Evolutionary conservation across 2,329 filamentous ascomycete genomes (phyloP), one percentile per base, ranked within the genome.

Genomic region (Rutstroemia sp.): DNA sequence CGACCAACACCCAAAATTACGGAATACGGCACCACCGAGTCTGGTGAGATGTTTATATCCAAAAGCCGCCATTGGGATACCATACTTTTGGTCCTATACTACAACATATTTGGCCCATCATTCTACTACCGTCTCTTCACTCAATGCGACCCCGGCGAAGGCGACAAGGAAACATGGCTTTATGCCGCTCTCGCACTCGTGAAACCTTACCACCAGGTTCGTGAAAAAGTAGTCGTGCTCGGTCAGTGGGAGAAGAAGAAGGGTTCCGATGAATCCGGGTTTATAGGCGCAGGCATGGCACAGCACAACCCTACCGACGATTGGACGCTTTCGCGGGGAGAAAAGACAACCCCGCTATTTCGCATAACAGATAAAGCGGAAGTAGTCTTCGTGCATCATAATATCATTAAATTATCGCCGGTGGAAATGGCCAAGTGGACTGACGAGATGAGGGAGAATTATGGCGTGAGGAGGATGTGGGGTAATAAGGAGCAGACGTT

Each of bases 111-210:
- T 63, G 76, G 76, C 1, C 73, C 75, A 4, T 61, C 67, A 0
- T 70, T 71, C 52, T 78, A 75, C 60, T 78, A 77, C 58, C 69
- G 71, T 0, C 64, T 78, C 0, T 67, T 76, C 8, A 73, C 71
- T 4, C 75, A 77, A 62, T 56, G 48, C 21, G 75, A 70, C 5
- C 67, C 71, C 0, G 76, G 76, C 10, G 69, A 77, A 63, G 76
- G 76, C 30, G 76, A 78, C 65, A 78, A 78, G 60, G 76, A 78
- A 61, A 78, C 76, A 0, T 78, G 78, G 62, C 63, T 76, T 12
- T 70, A 73, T 14, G 75, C 75, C 5, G 74, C 75, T 10, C 58
- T 70, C 5, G 73, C 68, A 8, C 63, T 75, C 1, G 63, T 64
- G 4, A 66, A 72, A 4, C 62, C 71, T 1, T 76, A 71, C 59